A percentile compares a stretch with the other conserved stretches of the same genome.
Conservation (phyloP, 257 asterid species). For the Solanum pimpinellifolium region DNA sequence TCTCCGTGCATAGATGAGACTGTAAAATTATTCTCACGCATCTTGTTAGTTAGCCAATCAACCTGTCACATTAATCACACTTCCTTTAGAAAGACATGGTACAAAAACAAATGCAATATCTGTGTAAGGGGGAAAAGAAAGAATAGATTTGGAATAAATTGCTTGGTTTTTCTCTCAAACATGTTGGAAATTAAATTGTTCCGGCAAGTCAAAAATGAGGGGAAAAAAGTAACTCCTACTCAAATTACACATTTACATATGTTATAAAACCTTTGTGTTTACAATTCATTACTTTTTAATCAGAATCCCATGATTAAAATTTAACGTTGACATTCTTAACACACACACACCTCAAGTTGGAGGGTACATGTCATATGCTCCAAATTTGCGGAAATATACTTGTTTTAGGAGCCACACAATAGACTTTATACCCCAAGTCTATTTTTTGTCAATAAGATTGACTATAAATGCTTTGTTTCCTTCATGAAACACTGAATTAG, state of each 20-base stretch:
- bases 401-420: not conserved
- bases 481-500: not conserved
- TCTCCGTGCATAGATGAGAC: conserved; percentile 98
- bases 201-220: not conserved
- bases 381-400: not conserved
- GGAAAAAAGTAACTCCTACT: not conserved
- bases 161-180: not conserved
- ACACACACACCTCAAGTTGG: not conserved
- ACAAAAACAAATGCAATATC: not conserved
- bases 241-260: not conserved
- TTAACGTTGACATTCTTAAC: not conserved
- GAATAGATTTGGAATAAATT: not conserved
- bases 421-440: not conserved
- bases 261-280: not conserved
- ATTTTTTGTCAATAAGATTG: not conserved
- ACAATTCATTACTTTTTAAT: not conserved
- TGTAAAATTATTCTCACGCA: conserved; percentile 82
- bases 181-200: not conserved
- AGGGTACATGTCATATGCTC: not conserved
- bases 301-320: not conserved
- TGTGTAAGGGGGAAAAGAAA: not conserved
- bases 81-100: not conserved
- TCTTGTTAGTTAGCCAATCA: conserved; percentile 86
- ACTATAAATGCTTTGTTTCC: not conserved
- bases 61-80: conserved; percentile 32